Evolutionary conservation across 2,329 filamentous ascomycete genomes (phyloP), one percentile per base, ranked within the genome.

Genomic region (Paramyrothecium roridum): DNA sequence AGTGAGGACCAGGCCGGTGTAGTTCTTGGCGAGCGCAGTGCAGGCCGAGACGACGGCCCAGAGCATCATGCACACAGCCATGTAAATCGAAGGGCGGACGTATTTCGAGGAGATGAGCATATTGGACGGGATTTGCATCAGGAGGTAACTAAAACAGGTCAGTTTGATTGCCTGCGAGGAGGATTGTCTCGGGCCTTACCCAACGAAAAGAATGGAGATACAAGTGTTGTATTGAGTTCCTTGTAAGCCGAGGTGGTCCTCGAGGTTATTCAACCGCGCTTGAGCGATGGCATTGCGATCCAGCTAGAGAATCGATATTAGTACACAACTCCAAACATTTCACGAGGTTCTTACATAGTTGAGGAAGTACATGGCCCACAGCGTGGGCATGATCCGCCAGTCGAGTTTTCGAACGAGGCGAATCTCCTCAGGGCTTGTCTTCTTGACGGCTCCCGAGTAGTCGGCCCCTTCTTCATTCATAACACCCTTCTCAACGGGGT

Each of bases 261-360:
- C 77, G 3, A 86, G 66, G 1, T 79, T 79, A 54, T 82, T 78
- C 33, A 86, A 63, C 20, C 77, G 73, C 3, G 83, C 83, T 21
- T 81, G 79, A 2, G 82, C 82, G 60, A 85, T 83, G 48, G 84
- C 80, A 54, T 81, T 82, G 17, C 78, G 70, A 58, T 82, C 79
- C n/a, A 79, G 66, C 65, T 71, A 30, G 3, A 4, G n/a, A 16
- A 0, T 11, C 46, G 8, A 34, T 50, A 13, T 50, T 10, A 52
- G 6, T 8, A 43, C 37, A 6, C n/a, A 13, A 43, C n/a, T 43
- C 16, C 37, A 19, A 43, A 17, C 4, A 43, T 4, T 13, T 16
- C 37, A 4, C 37, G 37, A 26, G 21, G 17, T 33, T 56, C 68
- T 48, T 43, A 72, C 68, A 46, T 72, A 72, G 50, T 72, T 72